Percentiles rank a stretch among this genome's conserved stretches.
Conservation (phyloP, 768 basidiomycete species). For the Tricholoma hemisulphureum region DNA sequence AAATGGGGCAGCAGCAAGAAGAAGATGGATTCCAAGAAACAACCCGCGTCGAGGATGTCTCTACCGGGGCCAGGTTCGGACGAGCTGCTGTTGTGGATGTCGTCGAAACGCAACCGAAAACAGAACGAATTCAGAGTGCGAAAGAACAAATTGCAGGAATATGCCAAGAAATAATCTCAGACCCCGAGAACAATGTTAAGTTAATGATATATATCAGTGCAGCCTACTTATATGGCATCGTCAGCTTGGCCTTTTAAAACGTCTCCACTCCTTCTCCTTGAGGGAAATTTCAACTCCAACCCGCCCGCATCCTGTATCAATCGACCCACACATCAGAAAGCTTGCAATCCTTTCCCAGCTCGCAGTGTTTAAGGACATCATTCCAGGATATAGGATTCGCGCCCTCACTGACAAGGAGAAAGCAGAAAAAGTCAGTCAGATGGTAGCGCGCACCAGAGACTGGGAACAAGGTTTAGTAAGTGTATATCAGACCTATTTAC, state of each 20-base stretch:
- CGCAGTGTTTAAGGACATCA: conserved; percentile 93
- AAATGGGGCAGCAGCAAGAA: conserved; percentile 27
- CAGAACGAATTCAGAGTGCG: conserved; percentile 67
- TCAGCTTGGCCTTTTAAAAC: conserved; percentile 84
- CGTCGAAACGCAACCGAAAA: conserved; percentile 62
- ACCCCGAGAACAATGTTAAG: conserved; percentile 92
- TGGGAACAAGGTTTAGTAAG: conserved; percentile 93
- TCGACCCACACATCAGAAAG: conserved; percentile 82
- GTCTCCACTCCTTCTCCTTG: conserved; percentile 87
- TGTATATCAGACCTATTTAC: conserved; percentile 88
- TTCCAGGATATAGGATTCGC: conserved; percentile 95
- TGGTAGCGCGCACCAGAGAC: conserved; percentile 85
- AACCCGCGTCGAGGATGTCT: conserved; percentile 59
- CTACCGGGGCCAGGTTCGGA: conserved; percentile 88
- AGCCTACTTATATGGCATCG: conserved; percentile 4
- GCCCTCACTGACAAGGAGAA: conserved; percentile 87
- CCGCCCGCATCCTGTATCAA: conserved; percentile 67
- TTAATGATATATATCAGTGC: not conserved
- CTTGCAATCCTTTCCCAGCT: conserved; percentile 87
- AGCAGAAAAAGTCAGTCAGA: conserved; percentile 90
- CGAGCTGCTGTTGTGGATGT: conserved; percentile 75
- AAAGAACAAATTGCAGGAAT: conserved; percentile 93
- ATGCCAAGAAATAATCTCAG: conserved; percentile 90
- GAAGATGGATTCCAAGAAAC: conserved; percentile 31
- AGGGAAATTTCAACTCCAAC: conserved; percentile 67